phyloP scores from a whole-genome alignment of 495 filamentous ascomycete species.

The Thozetella sp. region DNA sequence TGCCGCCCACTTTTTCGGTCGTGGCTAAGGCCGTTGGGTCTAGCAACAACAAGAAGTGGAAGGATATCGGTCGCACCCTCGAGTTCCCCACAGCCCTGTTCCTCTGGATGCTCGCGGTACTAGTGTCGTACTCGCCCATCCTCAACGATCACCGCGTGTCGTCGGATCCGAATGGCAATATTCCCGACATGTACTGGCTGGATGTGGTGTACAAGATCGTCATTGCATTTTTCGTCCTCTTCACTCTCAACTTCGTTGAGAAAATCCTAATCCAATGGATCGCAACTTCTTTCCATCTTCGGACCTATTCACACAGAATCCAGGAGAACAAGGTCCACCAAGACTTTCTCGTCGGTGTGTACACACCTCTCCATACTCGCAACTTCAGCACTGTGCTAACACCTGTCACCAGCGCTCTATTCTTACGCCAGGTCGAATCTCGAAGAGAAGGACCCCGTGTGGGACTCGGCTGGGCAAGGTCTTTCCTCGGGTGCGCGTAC shows the following conservation, averaged over 20 bases:
- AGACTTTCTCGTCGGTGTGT: constrained; percentile 10
- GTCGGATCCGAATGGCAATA: constrained; percentile 43
- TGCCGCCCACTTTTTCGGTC: constrained; percentile 68
- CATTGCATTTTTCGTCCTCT: constrained; percentile 77
- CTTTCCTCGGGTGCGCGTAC: constrained; percentile 64
- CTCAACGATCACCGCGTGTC: constrained; percentile 73
- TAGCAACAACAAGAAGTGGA: constrained; percentile 87
- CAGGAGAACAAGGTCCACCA: constrained; percentile 81
- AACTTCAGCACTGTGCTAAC: constrained; percentile 56
- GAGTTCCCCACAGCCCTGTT: constrained; percentile 88
- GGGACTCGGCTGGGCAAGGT: constrained; percentile 25
- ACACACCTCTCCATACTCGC: constrained; percentile 11
- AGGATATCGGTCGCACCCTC: constrained; percentile 82
- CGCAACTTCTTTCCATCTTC: constrained; percentile 86
- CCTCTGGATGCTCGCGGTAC: constrained; percentile 87
- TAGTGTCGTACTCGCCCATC: constrained; percentile 70
- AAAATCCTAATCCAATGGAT: constrained; percentile 97
- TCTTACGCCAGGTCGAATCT: constrained; percentile 76
- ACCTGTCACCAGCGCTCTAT: constrained; percentile 62
- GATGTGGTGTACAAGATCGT: constrained; percentile 84
- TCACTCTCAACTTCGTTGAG: constrained; percentile 80
- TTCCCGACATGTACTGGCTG: constrained; percentile 67
- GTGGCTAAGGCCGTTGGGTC: constrained; percentile 80
- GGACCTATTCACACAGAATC: constrained; percentile 91
- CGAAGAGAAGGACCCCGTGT: constrained; percentile 68